Conservation (phyloP, 1,139 yeast genomes). For the Hanseniaspora gamundiae region DNA sequence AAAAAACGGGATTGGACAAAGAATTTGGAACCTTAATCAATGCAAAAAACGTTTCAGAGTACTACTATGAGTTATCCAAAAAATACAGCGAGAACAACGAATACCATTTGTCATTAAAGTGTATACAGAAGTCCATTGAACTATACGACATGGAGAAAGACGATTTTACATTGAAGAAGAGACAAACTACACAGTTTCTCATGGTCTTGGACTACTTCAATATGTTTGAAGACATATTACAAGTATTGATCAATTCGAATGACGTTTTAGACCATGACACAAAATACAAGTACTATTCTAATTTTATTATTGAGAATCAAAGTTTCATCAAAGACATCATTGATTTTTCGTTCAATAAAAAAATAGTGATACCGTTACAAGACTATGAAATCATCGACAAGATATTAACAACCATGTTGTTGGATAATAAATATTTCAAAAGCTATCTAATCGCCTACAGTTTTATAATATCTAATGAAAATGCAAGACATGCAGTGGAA, state of each 20-base stretch:
- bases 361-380: conserved; percentile 12
- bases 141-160: conserved; percentile 12
- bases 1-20: conserved; percentile 14
- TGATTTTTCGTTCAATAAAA: conserved; percentile 3
- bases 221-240: conserved; percentile 20
- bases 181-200: conserved; percentile 19
- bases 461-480: conserved; percentile 19
- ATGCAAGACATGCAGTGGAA: conserved; percentile 23
- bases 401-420: conserved; percentile 23
- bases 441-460: conserved; percentile 17
- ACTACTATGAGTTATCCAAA: conserved; percentile 14
- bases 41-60: conserved; percentile 10
- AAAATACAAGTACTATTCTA: conserved; percentile 16
- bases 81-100: conserved; percentile 13
- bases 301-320: conserved; percentile 16
- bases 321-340: neutral
- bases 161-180: conserved; percentile 10
- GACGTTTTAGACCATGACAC: conserved; percentile 12
- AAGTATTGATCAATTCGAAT: conserved; percentile 20
- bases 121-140: conserved; percentile 20
- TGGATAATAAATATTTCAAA: conserved; percentile 14
- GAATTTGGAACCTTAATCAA: conserved; percentile 8
- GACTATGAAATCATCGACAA: conserved; percentile 38
- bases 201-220: conserved; percentile 17
- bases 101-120: conserved; percentile 16